These are phyloP conservation scores for Linaria vulgaris DNA, from an alignment of 257 asterid genomes.

Conservation along the genomic window DNA sequence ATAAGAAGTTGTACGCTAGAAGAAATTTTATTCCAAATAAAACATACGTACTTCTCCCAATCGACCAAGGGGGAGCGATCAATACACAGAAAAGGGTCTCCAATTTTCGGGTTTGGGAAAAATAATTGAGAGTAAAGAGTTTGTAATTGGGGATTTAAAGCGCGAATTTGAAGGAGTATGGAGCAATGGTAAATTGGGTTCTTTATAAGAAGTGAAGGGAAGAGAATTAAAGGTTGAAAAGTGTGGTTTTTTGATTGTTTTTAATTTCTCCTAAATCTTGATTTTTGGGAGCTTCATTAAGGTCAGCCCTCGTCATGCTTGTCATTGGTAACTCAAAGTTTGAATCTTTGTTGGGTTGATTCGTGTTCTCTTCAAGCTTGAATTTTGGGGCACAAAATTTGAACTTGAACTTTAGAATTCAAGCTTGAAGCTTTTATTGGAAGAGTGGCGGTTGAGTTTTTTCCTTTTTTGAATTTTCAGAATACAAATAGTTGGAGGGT, in stretches of 20 bases:
- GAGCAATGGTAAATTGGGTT: constrained; percentile 50
- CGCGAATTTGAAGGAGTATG: constrained; percentile 49
- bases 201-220: constrained; percentile 45
- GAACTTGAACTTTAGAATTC: constrained; percentile 54
- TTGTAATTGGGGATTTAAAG: constrained; percentile 45
- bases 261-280: constrained; percentile 35
- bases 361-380: constrained; percentile 33
- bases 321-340: constrained; percentile 34
- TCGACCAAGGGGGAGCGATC: constrained; percentile 65
- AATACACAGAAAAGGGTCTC: constrained; percentile 62
- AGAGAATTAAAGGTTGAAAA: constrained; percentile 25
- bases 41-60: constrained; percentile 28
- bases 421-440: constrained; percentile 47
- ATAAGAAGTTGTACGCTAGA: constrained; percentile 26
- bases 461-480: constrained; percentile 30
- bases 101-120: constrained; percentile 46
- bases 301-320: constrained; percentile 41
- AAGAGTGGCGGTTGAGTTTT: constrained; percentile 39
- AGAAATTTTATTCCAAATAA: constrained; percentile 26
- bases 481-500: constrained; percentile 24
- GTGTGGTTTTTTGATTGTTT: constrained; percentile 25
- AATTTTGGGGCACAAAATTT: constrained; percentile 36
- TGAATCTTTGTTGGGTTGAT: constrained; percentile 42
- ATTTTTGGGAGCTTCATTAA: constrained; percentile 48
- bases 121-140: constrained; percentile 20